Evolutionary conservation across 371 early-diverging fungal genomes (phyloP).

Genomic region (Sporodiniella umbellata): DNA sequence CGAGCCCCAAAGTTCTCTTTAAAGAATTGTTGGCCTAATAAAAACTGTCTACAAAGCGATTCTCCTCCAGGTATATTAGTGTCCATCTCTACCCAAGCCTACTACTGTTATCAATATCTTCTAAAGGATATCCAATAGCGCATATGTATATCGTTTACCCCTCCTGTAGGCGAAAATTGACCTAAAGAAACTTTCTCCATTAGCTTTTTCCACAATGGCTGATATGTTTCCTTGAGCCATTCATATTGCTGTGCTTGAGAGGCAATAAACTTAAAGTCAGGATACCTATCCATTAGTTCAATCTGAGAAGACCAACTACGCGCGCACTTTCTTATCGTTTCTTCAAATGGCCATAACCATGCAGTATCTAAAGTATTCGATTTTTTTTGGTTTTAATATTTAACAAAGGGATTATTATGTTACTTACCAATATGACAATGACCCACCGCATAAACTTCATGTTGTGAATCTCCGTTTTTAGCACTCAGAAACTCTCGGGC

Average conservation of each 20-base stretch:
- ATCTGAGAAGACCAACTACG: conserved; percentile 87
- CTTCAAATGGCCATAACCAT: conserved; percentile 82
- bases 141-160: no score
- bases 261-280: conserved; percentile 83
- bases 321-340: conserved; percentile 90
- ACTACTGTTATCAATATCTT: background rate
- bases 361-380: conserved; percentile 52
- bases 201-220: conserved; percentile 72
- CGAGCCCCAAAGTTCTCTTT: conserved; percentile 75
- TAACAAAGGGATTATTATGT: no score
- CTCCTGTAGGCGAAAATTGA: conserved; percentile 88
- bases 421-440: conserved; percentile 40
- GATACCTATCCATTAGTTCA: conserved; percentile 75
- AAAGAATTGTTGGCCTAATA: conserved; percentile 86
- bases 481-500: conserved; percentile 58
- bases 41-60: conserved; percentile 87
- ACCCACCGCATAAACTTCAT: conserved; percentile 30
- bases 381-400: background rate
- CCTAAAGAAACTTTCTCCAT: conserved; percentile 60
- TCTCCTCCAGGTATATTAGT: conserved; percentile 95
- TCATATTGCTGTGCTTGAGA: conserved; percentile 94
- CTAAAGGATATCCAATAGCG: no score
- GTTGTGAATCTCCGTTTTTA: conserved; percentile 39
- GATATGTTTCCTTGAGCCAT: conserved; percentile 83
- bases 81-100: conserved; percentile 98